Percentiles rank a stretch among this genome's conserved stretches.
Conservation (phyloP, 2,329 filamentous ascomycete genomes). For the Aspergillus spinulosporus region DNA sequence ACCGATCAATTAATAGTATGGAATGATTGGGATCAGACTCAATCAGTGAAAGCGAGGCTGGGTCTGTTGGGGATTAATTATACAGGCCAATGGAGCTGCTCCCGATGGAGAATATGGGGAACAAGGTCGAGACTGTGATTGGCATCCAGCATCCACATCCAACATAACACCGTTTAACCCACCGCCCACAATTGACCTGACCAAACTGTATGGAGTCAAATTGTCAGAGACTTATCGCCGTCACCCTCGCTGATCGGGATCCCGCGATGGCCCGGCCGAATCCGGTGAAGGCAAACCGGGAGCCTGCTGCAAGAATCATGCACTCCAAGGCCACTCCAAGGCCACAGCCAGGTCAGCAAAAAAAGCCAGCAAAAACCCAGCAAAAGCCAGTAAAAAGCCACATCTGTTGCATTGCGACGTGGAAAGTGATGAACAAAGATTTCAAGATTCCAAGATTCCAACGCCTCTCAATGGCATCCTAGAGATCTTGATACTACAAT, state of each 20-base stretch:
- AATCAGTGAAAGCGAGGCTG: neutral
- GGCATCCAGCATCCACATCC: neutral
- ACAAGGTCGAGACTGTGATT: neutral
- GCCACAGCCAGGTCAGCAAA: neutral
- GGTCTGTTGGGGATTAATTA: conserved; percentile 11
- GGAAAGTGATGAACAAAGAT: neutral
- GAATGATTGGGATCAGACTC: neutral
- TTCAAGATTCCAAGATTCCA: neutral
- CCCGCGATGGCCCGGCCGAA: conserved; percentile 20
- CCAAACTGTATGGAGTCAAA: neutral
- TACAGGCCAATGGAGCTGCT: conserved; percentile 1
- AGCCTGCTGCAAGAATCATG: conserved; percentile 11
- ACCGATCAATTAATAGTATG: neutral
- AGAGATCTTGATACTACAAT: neutral
- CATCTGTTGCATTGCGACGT: neutral
- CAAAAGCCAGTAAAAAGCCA: neutral
- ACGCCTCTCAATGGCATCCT: neutral
- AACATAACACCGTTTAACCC: conserved; percentile 4
- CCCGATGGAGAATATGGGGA: neutral
- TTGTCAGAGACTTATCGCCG: conserved; percentile 3
- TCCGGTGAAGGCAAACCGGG: conserved; percentile 16
- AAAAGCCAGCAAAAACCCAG: neutral
- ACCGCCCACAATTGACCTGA: neutral
- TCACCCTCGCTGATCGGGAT: conserved; percentile 4
- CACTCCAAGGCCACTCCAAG: neutral